Conservation (phyloP, 176 grass and related monocot genomes). For the Microstegium vimineum region DNA sequence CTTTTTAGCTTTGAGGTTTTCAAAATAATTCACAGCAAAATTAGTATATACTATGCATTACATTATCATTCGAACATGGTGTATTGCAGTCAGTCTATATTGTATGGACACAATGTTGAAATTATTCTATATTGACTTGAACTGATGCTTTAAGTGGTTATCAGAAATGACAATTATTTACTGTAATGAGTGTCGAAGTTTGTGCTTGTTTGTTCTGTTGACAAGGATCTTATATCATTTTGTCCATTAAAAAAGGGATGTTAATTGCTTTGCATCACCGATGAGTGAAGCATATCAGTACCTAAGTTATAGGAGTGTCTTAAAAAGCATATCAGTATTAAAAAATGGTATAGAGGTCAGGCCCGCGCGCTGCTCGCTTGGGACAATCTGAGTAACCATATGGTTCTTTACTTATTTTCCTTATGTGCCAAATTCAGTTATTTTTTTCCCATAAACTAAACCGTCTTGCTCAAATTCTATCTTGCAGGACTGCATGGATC, state of each 20-base stretch:
- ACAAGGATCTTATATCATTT: neutral
- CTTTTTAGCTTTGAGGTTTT: neutral
- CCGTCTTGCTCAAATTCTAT: too few species aligned
- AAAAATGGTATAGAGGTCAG: neutral
- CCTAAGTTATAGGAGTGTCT: neutral
- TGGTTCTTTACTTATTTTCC: too few species aligned
- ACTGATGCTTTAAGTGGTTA: neutral
- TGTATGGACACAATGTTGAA: neutral
- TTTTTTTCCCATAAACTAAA: too few species aligned
- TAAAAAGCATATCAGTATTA: neutral
- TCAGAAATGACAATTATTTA: neutral
- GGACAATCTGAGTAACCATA: too few species aligned
- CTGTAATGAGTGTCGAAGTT: neutral
- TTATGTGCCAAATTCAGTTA: too few species aligned
- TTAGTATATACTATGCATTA: neutral
- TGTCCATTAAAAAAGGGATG: neutral
- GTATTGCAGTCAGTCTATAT: neutral
- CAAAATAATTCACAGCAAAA: neutral
- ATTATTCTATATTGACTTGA: constrained; percentile 3
- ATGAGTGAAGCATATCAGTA: constrained; percentile 1
- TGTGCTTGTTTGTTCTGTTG: neutral
- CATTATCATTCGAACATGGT: neutral
- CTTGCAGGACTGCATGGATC: too few species aligned
- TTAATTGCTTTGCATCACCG: neutral
- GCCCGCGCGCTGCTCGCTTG: too few species aligned